Evolutionary conservation across 2,329 filamentous ascomycete species (phyloP), one percentile per base, ranked within the genome.

Genomic region (Capronia epimyces): DNA sequence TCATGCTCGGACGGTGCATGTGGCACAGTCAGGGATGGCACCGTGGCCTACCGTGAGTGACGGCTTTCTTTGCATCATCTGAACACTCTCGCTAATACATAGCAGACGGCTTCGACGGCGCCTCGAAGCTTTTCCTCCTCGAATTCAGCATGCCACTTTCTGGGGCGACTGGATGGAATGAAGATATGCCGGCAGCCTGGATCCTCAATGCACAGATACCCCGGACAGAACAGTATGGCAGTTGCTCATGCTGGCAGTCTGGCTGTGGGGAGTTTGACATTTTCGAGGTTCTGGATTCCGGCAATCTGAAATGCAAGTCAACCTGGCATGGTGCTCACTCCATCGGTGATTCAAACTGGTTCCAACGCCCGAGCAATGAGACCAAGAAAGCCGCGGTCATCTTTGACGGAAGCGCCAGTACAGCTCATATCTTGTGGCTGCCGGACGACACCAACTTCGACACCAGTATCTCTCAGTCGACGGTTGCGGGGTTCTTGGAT

Each of bases 181-280:
- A 66, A 36, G 81, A 89, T 68, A 86, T 86, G 77, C 85, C 86
- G 7, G 82, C 86, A 36, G 77, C 84, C 66, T 90, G 87, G 87
- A 72, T 84, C 43, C 78, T 90, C 53, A 90, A 90, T 69, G 82
- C 80, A 15, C 76, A 80, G 53, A 87, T 90, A 55, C 81, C 85
- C 21, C 81, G 82, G 53, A 82, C 83, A 3, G 71, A 77, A 3
- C 85, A 89, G 66, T 89, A 89, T 70, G 75, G 76, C 56, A 69
- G 71, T 42, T 90, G 86, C 74, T 86, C 80, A 52, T 90, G 87
- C 75, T 89, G 85, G 85, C 68, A 67, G 10, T 74, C 64, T 62
- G 81, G 80, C 31, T 89, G 86, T 64, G 86, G 84, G 61, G 87
- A 91, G 70, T 79, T 86, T 55, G 87, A 91, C 63, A 75, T 89